A percentile compares a stretch with the other conserved stretches of the same genome.
These are phyloP conservation scores for Rhodotorula sp. DNA, from an alignment of 1,284 basidiomycete species.

Conservation along the genomic window DNA sequence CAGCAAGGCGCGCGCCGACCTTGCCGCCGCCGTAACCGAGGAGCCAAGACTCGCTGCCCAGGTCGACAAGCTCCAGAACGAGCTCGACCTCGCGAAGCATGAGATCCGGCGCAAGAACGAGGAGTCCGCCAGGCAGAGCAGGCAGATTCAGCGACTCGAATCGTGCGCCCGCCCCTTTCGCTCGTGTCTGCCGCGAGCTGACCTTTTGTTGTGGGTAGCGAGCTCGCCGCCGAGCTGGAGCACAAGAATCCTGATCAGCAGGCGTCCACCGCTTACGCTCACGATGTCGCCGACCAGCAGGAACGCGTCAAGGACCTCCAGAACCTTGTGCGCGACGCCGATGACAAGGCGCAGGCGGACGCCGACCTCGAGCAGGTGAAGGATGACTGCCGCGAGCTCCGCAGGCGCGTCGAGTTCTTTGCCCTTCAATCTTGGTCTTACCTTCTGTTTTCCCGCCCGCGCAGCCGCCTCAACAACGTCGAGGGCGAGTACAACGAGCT, in stretches of 20 bases:
- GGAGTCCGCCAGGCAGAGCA: not conserved
- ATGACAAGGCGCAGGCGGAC: not conserved
- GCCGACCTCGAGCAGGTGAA: not conserved
- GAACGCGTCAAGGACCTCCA: not conserved
- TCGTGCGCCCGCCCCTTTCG: not conserved
- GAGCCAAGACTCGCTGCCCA: not conserved
- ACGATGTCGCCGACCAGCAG: not conserved
- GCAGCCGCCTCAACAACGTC: not conserved
- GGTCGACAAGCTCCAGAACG: not conserved
- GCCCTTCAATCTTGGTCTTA: too few species aligned
- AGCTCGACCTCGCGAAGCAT: not conserved
- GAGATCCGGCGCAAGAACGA: not conserved
- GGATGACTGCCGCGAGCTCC: not conserved
- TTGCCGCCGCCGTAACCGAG: too few species aligned
- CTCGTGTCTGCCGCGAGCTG: too few species aligned
- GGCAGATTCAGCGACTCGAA: not conserved
- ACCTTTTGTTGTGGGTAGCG: too few species aligned
- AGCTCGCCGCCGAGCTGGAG: not conserved
- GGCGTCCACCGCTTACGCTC: not conserved
- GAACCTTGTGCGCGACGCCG: not conserved
- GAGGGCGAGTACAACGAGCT: not conserved
- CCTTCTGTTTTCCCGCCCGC: not conserved
- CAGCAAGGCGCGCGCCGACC: too few species aligned
- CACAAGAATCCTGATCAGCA: not conserved
- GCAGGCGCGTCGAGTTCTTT: too few species aligned